Conservation (phyloP, 163 green algal species). For the Chlamydomonas reinhardtii region DNA sequence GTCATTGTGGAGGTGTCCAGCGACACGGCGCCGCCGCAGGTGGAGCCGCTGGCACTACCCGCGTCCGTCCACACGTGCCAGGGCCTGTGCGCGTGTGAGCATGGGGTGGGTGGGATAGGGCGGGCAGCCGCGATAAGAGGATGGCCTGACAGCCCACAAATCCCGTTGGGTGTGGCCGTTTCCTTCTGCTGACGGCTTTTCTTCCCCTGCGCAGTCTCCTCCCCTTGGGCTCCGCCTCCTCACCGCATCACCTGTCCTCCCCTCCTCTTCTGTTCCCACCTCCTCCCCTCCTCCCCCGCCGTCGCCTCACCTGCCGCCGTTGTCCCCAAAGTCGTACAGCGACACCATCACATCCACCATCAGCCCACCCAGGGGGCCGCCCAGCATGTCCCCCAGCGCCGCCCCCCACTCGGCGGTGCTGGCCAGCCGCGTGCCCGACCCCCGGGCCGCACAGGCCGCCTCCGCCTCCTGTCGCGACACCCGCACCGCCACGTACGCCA, state of each 20-base stretch:
- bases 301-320: no score
- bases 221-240: not conserved
- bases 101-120: not conserved
- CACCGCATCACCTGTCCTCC: no score
- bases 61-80: not conserved
- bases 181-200: no score
- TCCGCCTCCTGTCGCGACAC: not conserved
- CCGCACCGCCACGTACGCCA: not conserved
- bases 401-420: not conserved
- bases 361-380: not conserved
- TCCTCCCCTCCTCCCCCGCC: no score
- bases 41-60: no score
- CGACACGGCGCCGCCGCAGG: no score
- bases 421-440: not conserved
- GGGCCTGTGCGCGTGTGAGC: not conserved
- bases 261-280: not conserved
- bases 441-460: not conserved
- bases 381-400: not conserved
- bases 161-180: no score
- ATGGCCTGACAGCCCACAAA: no score
- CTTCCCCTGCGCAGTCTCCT: no score
- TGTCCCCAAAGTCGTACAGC: conserved; percentile 30
- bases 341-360: conserved; percentile 5
- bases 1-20: no score
- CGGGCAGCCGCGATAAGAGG: not conserved